phyloP scores from a whole-genome alignment of 2,329 filamentous ascomycete species.

The Bipolaris bicolor region DNA sequence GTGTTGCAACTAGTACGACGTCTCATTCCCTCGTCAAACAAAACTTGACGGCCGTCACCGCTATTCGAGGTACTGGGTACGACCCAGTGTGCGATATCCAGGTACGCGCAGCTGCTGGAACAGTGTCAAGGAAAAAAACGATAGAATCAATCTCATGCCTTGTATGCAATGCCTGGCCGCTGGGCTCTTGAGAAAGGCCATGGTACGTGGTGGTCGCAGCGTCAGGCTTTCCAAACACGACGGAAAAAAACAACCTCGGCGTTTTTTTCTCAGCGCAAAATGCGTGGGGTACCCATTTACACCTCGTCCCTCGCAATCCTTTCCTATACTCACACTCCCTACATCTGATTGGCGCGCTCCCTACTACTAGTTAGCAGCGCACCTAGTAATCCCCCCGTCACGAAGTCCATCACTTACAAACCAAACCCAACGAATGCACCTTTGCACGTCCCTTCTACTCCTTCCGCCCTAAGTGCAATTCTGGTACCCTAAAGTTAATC shows the following conservation, averaged over 20 bases:
- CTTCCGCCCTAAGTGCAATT: no score
- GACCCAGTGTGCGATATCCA: conserved; percentile 3
- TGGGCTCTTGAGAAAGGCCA: not conserved
- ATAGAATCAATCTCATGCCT: not conserved
- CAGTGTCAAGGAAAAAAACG: not conserved
- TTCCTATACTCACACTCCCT: not conserved
- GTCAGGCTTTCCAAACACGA: not conserved
- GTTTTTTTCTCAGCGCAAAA: not conserved
- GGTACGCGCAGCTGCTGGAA: conserved; percentile 4
- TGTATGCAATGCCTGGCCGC: conserved; percentile 1
- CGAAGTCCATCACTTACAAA: not conserved
- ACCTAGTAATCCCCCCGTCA: not conserved
- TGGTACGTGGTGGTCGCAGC: not conserved
- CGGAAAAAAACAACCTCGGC: not conserved
- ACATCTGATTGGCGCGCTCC: not conserved
- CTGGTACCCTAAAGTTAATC: no score
- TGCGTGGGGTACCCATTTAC: not conserved
- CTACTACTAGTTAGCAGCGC: not conserved
- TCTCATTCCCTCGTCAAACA: conserved; percentile 11
- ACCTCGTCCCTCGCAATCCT: not conserved
- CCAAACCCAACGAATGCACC: not conserved
- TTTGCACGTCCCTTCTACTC: not conserved
- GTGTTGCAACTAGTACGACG: not conserved
- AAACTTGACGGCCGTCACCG: conserved; percentile 2
- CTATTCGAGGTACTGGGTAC: conserved; percentile 2